Percentiles rank a stretch among this genome's conserved stretches.
Evolutionary conservation across 2,329 filamentous ascomycete species (phyloP).

Genomic region (Metarhizium sp.): DNA sequence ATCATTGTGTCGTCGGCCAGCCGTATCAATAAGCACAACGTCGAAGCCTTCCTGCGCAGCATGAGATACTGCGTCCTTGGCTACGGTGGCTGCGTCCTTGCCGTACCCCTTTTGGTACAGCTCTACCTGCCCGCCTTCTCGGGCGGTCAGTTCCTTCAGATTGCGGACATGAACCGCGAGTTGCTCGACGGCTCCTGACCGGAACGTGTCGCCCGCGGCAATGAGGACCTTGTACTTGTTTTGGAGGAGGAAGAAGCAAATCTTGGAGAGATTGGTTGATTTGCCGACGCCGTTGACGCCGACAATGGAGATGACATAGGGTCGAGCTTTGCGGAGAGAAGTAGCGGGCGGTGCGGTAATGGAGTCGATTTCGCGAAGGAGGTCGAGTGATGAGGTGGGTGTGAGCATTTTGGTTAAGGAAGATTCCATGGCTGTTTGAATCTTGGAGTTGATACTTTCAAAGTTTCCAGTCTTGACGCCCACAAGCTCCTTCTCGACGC

Average conservation of each 20-base stretch:
- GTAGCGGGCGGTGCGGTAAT: constrained; percentile 58
- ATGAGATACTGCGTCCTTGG: constrained; percentile 82
- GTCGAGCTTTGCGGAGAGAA: constrained; percentile 56
- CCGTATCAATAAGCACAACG: constrained; percentile 94
- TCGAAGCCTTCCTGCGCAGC: constrained; percentile 71
- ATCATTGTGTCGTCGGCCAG: constrained; percentile 90
- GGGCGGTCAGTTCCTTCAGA: constrained; percentile 74
- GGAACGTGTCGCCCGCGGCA: constrained; percentile 92
- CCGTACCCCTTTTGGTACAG: constrained; percentile 97
- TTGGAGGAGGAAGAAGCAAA: constrained; percentile 94
- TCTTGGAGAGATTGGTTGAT: constrained; percentile 94
- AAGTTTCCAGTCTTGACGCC: constrained; percentile 89
- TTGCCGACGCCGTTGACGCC: constrained; percentile 98
- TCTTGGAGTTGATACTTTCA: constrained; percentile 75
- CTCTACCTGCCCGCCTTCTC: constrained; percentile 79
- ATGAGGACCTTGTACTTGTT: constrained; percentile 95
- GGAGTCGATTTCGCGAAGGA: constrained; percentile 84
- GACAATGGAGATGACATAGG: constrained; percentile 96
- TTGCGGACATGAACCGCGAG: constrained; percentile 92
- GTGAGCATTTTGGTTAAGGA: constrained; percentile 93
- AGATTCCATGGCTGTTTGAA: constrained; percentile 81
- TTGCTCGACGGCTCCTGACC: constrained; percentile 94
- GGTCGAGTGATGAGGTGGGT: constrained; percentile 86
- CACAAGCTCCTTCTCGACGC: constrained; percentile 81
- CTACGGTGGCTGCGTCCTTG: constrained; percentile 92